Evolutionary conservation across 305 asterid species (phyloP).

Genomic region (Petunia hybrid): DNA sequence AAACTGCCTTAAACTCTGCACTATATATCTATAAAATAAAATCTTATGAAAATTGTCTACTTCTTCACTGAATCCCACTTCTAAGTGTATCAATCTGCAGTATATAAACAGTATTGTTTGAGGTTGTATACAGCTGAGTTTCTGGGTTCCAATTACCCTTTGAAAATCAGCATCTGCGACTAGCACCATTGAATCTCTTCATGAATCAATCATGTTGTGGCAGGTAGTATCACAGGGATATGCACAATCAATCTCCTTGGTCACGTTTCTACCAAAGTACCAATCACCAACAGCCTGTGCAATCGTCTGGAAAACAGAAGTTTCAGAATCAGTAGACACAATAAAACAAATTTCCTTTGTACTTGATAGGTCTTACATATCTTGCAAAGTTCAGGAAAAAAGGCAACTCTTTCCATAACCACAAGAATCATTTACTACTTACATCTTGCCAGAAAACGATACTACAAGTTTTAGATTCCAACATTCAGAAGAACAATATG

Average conservation of each 20-base stretch:
- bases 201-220: constrained; percentile 59
- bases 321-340: constrained; percentile 24
- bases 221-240: constrained; percentile 85
- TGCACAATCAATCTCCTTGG: constrained; percentile 83
- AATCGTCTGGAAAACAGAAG: constrained; percentile 59
- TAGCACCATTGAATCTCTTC: constrained; percentile 7
- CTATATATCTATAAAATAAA: background rate
- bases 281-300: constrained; percentile 94
- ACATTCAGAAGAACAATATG: background rate
- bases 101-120: background rate
- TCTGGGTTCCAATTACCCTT: constrained; percentile 29
- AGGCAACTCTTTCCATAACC: background rate
- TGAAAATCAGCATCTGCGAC: constrained; percentile 22
- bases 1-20: background rate
- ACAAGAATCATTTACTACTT: background rate
- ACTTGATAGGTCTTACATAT: background rate
- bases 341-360: background rate
- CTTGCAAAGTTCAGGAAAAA: background rate
- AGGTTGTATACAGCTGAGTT: background rate
- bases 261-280: constrained; percentile 74
- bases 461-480: background rate
- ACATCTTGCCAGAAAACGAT: background rate
- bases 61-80: constrained; percentile 12
- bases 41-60: background rate
- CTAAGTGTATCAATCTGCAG: constrained; percentile 25